phyloP scores from a whole-genome alignment of 768 basidiomycete genomes.

The Mycena alexandri region DNA sequence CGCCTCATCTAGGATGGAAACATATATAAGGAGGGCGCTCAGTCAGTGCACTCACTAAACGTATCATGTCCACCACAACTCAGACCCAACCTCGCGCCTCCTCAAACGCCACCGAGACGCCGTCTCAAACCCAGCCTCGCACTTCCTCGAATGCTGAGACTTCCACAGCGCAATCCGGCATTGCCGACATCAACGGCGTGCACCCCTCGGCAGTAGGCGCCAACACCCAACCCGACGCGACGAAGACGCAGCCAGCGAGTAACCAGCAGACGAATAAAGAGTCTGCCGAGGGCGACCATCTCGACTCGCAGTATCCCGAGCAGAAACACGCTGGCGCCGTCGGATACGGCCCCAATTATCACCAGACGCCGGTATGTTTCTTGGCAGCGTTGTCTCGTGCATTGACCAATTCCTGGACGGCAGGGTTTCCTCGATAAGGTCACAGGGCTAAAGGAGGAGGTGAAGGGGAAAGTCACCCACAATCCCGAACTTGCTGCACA shows the following conservation, averaged over 20 bases:
- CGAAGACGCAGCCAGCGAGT: constrained; percentile 17
- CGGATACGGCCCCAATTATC: constrained; percentile 59
- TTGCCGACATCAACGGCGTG: constrained; percentile 18
- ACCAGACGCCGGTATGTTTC: constrained; percentile 48
- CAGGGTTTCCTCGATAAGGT: constrained; percentile 51
- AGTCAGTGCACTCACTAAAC: too few species aligned
- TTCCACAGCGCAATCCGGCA: constrained; percentile 15
- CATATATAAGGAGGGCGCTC: not conserved
- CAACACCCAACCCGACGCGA: constrained; percentile 33
- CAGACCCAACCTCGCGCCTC: constrained; percentile 16
- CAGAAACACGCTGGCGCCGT: constrained; percentile 60
- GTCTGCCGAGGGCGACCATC: constrained; percentile 14
- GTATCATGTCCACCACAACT: constrained; percentile 36
- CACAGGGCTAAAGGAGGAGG: constrained; percentile 48
- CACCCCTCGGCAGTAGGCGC: constrained; percentile 40
- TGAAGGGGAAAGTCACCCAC: constrained; percentile 50
- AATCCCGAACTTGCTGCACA: constrained; percentile 44
- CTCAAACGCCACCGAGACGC: constrained; percentile 18
- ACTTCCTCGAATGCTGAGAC: too few species aligned
- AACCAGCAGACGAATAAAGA: constrained; percentile 10
- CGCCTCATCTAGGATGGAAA: not conserved
- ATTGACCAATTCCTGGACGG: not conserved
- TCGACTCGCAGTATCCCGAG: constrained; percentile 48
- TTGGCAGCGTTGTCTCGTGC: not conserved
- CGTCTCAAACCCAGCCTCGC: too few species aligned